Conservation (phyloP, 2,329 filamentous ascomycete genomes). For the Fusarium staphyleae region DNA sequence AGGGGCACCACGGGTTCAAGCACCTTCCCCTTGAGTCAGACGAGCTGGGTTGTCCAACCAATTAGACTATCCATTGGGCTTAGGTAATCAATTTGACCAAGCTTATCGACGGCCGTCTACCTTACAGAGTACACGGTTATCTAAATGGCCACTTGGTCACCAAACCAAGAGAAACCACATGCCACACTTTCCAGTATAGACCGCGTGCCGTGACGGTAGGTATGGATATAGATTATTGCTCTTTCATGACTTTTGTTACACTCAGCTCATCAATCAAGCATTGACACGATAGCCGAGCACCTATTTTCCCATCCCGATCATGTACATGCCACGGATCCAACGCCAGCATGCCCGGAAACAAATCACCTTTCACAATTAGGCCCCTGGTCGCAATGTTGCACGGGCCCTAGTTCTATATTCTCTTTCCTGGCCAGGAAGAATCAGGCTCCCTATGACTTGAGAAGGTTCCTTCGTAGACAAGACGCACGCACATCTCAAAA, state of each 20-base stretch:
- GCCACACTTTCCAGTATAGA: conserved; percentile 22
- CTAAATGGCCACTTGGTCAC: too few species aligned
- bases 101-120: too few species aligned
- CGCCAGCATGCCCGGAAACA: conserved; percentile 36
- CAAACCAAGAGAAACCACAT: not conserved
- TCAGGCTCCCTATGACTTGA: conserved; percentile 12
- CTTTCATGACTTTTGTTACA: conserved; percentile 42
- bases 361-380: conserved; percentile 31
- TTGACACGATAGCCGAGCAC: conserved; percentile 19
- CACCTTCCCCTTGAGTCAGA: conserved; percentile 36
- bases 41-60: conserved; percentile 25
- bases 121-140: too few species aligned
- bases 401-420: not conserved
- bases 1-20: conserved; percentile 30
- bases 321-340: conserved; percentile 40
- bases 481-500: conserved; percentile 26
- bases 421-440: not conserved
- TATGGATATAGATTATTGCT: conserved; percentile 37
- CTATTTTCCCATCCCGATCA: conserved; percentile 34
- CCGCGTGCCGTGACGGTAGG: conserved; percentile 1
- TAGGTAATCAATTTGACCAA: conserved; percentile 11
- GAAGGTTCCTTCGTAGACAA: conserved; percentile 14
- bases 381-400: conserved; percentile 7
- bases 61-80: conserved; percentile 9
- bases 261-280: conserved; percentile 32